Base-by-base conservation (phyloP, 1,139 yeast genomes). In the Debaryomyces fabryi region DNA sequence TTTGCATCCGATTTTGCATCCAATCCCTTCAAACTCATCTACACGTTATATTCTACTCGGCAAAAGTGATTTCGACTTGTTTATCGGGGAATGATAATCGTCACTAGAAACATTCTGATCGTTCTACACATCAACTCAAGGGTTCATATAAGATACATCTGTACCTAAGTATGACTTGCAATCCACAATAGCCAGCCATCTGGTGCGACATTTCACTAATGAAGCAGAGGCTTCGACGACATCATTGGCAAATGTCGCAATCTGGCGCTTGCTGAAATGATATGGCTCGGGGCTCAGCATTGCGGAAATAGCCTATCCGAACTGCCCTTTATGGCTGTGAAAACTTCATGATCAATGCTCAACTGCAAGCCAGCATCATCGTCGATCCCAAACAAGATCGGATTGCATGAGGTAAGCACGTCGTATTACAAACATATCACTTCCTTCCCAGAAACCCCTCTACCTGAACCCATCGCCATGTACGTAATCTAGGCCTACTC, bases 311-410 rank as follows among this genome's bases (percentile, higher is more conserved):
- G 10, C 27, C 20, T 21, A 10, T 6, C 27, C 41, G 32, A 27
- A 15, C 34, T 30, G 54, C 5, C 24, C 8, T n/a, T 21, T 21
- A 16, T 35, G 38, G 35, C 20, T 16, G 35, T 32, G 20, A 32
- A 32, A 32, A 18, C 35, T 15, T 32, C 35, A 32, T 32, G 35
- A 15, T 32, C 35, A 32, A 15, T 30, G 8, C 33, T 12, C 15
- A n/a, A 6, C 12, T 12, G 25, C 8, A 35, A 35, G 25, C 38
- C 38, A 35, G 38, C 38, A 35, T 21, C 38, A 15, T 18, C 35
- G 8, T 7, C 20, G 7, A 32, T 15, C 35, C 21, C 20, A 30
- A 18, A 16, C 35, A 7, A 10, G 35, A 15, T 32, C 35, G 12
- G 35, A 32, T 32, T 12, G 12, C 20, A 32, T 32, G 21, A 32